These are phyloP conservation scores for Cynanchum wilfordii DNA, from an alignment of 257 asterid species.

Conservation along the genomic window DNA sequence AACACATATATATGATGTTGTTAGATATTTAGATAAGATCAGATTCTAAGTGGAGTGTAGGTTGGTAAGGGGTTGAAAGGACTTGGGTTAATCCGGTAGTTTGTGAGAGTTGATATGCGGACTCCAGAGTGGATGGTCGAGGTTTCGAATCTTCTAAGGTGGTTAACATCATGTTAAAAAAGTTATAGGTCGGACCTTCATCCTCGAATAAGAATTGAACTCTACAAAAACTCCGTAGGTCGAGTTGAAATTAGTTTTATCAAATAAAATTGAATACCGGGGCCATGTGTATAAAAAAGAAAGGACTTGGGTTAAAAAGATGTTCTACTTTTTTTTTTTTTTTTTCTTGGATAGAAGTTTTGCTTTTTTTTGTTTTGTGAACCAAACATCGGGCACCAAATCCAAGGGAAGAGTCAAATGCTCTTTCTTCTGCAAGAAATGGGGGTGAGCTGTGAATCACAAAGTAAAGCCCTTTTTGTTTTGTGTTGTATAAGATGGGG, in stretches of 20 bases:
- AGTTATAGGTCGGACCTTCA: too few relatives aligned
- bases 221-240: too few relatives aligned
- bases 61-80: constrained; percentile 9
- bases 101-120: too few relatives aligned
- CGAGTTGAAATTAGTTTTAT: too few relatives aligned
- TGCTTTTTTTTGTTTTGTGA: constrained; percentile 3
- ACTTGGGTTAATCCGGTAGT: constrained; percentile 1
- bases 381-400: neutral
- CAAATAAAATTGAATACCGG: too few relatives aligned
- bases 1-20: neutral
- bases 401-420: constrained; percentile 17
- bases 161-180: too few relatives aligned
- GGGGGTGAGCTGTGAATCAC: constrained; percentile 49
- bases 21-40: neutral
- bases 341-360: neutral
- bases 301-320: constrained; percentile 7
- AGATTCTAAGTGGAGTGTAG: neutral
- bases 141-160: too few relatives aligned
- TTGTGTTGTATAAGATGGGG: constrained; percentile 19
- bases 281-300: too few relatives aligned
- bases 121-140: too few relatives aligned
- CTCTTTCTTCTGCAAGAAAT: constrained; percentile 15
- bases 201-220: too few relatives aligned
- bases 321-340: neutral
- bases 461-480: constrained; percentile 27